Conservation (phyloP, 1,284 basidiomycete species). For the Ustilago hordei region DNA sequence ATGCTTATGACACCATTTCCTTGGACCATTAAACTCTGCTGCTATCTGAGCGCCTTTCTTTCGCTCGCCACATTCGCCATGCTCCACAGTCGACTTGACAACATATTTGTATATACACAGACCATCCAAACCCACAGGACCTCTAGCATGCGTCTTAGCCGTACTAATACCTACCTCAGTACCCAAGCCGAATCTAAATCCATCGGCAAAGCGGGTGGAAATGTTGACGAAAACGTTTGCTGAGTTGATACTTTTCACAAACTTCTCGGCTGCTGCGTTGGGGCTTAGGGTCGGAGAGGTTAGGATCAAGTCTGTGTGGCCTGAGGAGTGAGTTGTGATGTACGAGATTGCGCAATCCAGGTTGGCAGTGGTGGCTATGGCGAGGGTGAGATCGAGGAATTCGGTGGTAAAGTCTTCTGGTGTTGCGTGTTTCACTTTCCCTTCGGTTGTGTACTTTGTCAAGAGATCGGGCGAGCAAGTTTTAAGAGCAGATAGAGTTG, state of each 20-base stretch:
- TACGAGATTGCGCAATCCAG: conserved; percentile 82
- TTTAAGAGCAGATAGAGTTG: not conserved
- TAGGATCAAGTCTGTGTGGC: conserved; percentile 94
- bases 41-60: conserved; percentile 29
- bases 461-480: not conserved
- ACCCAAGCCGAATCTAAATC: conserved; percentile 95
- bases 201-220: conserved; percentile 94
- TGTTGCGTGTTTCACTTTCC: conserved; percentile 49
- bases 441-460: conserved; percentile 59
- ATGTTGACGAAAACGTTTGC: conserved; percentile 96
- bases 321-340: conserved; percentile 92
- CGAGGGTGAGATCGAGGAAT: conserved; percentile 74
- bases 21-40: conserved; percentile 24
- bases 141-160: conserved; percentile 93
- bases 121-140: conserved; percentile 95
- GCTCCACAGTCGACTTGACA: not conserved
- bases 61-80: not conserved
- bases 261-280: conserved; percentile 75
- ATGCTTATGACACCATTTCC: conserved; percentile 31
- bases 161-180: conserved; percentile 98
- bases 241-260: conserved; percentile 88
- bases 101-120: conserved; percentile 68
- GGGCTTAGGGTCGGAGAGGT: conserved; percentile 18
- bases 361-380: conserved; percentile 80
- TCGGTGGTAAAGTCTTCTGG: conserved; percentile 83